Percentiles rank a stretch among this genome's conserved stretches.
phyloP scores from a whole-genome alignment of 2,329 filamentous ascomycete genomes.

The Thielaviopsis populi region DNA sequence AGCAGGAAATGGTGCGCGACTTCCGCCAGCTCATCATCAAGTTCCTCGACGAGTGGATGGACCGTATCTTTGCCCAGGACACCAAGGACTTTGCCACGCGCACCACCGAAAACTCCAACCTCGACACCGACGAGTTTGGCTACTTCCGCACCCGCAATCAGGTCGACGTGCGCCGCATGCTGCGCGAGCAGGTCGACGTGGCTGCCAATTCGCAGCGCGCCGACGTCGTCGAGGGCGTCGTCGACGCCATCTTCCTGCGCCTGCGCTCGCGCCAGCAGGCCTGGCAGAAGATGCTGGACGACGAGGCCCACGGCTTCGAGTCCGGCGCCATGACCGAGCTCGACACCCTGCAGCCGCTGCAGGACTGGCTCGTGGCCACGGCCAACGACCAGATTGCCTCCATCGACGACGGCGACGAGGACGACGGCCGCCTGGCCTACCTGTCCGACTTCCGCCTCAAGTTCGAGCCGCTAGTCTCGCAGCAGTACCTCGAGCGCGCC shows the following conservation, averaged over 20 bases:
- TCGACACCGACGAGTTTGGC: constrained; percentile 77
- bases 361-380: constrained; percentile 92
- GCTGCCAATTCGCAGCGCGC: constrained; percentile 71
- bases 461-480: constrained; percentile 65
- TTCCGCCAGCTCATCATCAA: constrained; percentile 92
- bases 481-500: constrained; percentile 62
- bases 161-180: constrained; percentile 93
- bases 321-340: constrained; percentile 34
- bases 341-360: constrained; percentile 60
- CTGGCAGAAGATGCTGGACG: constrained; percentile 79
- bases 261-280: constrained; percentile 68
- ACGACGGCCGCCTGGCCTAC: constrained; percentile 59
- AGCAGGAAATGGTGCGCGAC: constrained; percentile 78
- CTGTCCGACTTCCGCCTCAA: constrained; percentile 74
- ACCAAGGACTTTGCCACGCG: constrained; percentile 66
- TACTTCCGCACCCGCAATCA: constrained; percentile 86
- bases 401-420: constrained; percentile 79
- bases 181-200: constrained; percentile 79
- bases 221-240: constrained; percentile 86
- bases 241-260: constrained; percentile 88
- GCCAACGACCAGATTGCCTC: constrained; percentile 98
- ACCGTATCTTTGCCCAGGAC: constrained; percentile 75
- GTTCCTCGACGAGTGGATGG: constrained; percentile 95
- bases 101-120: constrained; percentile 54
- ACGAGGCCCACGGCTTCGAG: constrained; percentile 66